Conservation (phyloP, 768 basidiomycete species). For the Suillus discolor region DNA sequence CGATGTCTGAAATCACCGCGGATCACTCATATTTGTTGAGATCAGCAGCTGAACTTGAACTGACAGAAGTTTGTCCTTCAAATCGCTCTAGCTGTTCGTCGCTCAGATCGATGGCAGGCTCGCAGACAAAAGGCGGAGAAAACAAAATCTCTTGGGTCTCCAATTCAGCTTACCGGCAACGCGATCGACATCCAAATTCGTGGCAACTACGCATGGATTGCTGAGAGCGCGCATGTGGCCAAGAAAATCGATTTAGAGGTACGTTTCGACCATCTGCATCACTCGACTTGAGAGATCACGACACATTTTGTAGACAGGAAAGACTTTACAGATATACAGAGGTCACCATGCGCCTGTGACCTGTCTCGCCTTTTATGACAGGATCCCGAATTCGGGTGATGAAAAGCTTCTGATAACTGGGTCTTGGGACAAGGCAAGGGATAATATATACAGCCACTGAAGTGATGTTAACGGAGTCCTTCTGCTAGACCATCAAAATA, state of each 20-base stretch:
- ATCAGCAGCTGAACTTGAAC: slow-evolving; percentile 33
- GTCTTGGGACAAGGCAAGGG: slow-evolving; percentile 86
- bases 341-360: slow-evolving; percentile 93
- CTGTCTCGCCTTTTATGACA: slow-evolving; percentile 68
- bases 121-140: slow-evolving; percentile 72
- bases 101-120: slow-evolving; percentile 43
- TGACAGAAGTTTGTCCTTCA: slow-evolving; percentile 26
- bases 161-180: slow-evolving; percentile 76
- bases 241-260: slow-evolving; percentile 82
- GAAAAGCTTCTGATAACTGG: slow-evolving; percentile 75
- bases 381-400: slow-evolving; percentile 38
- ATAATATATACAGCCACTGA: slow-evolving; percentile 2
- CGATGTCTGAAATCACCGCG: slow-evolving; percentile 17
- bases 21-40: slow-evolving; percentile 32
- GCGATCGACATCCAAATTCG: slow-evolving; percentile 70
- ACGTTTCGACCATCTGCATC: slow-evolving; percentile 13
- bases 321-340: slow-evolving; percentile 70
- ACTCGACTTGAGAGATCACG: slow-evolving; percentile 5
- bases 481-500: slow-evolving; percentile 73
- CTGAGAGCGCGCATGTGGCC: slow-evolving; percentile 79
- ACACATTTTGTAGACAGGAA: slow-evolving; percentile 63
- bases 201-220: slow-evolving; percentile 78
- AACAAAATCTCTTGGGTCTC: slow-evolving; percentile 72
- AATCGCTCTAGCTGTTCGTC: not conserved
- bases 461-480: slow-evolving; percentile 14